Conservation (phyloP, 345 rosid genomes). For the Durio zibethinus region DNA sequence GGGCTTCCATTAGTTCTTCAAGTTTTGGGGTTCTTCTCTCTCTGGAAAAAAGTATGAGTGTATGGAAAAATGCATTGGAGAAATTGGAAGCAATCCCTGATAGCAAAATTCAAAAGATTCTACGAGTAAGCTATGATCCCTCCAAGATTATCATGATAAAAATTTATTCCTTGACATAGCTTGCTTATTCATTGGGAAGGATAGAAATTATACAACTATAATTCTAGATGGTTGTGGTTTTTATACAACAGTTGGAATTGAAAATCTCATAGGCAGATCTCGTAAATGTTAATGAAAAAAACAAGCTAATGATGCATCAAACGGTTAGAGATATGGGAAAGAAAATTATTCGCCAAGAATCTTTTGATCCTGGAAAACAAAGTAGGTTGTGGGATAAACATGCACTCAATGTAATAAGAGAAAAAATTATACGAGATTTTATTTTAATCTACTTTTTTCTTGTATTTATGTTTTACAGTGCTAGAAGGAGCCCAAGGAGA, state of each 20-base stretch:
- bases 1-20: neutral
- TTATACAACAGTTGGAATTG: neutral
- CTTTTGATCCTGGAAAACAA: neutral
- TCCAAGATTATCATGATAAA: neutral
- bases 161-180: slow-evolving; percentile 29
- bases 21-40: neutral
- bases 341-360: slow-evolving; percentile 18
- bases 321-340: slow-evolving; percentile 35
- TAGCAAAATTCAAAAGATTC: neutral
- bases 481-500: no score
- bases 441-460: neutral
- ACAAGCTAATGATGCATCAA: slow-evolving; percentile 27
- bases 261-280: slow-evolving; percentile 9
- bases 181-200: slow-evolving; percentile 26
- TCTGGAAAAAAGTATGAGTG: neutral
- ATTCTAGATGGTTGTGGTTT: slow-evolving; percentile 25
- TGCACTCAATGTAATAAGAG: slow-evolving; percentile 13
- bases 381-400: slow-evolving; percentile 27
- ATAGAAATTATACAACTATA: slow-evolving; percentile 15
- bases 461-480: no score
- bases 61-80: neutral
- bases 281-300: neutral
- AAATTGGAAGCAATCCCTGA: neutral
- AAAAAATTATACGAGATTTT: slow-evolving; percentile 4
- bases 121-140: neutral